Base-by-base conservation (phyloP, 2,329 filamentous ascomycete genomes). In the Botrytis galanthina region DNA sequence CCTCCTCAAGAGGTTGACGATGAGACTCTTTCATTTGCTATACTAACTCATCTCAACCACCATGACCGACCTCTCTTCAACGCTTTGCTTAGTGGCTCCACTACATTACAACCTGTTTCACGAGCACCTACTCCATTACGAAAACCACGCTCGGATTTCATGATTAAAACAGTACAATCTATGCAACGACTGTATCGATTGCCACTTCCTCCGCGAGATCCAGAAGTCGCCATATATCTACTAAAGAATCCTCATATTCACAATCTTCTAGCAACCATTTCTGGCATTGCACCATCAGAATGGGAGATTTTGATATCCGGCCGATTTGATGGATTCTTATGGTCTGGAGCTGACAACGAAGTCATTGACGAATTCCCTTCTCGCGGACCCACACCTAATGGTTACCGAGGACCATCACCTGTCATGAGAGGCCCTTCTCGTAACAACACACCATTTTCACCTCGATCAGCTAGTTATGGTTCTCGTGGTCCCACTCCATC, bases 241-340 rank as follows among this genome's bases (percentile, higher is more conserved):
- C 88, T 98, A 76, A 94, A 92, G 81, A 92, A 98, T 81, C 90
- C 91, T 0, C 86, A 89, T 20, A 89, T 96, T 67, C 95, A 98
- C 81, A 92, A 96, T 79, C 90, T 97, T 46, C 89, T 98, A 4
- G 91, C 93, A 59, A 97, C 95, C 0, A 87, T 98, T 68, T 91
- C 93, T 51, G 93, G 95, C 70, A 96, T 98, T 78, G 96, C 92
- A 80, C 89, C 91, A 64, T 92, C 93, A n/a, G 95, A 98, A 82
- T 98, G 95, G 95, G 95, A 98, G 75, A 97, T 98, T 72, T 86
- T 98, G 20, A 93, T 92, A 7, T 98, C 95, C 0, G 95, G 95
- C 42, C 92, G 95, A 42, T 98, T 98, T 79, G 95, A 98, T 80
- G 95, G 95, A 6, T 98, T 98, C 83, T 86, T 98, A 32, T 97